Evolutionary conservation across 192 early-diverging fungal species (phyloP), one percentile per base, ranked within the genome.

Genomic region (Coemansia erecta): DNA sequence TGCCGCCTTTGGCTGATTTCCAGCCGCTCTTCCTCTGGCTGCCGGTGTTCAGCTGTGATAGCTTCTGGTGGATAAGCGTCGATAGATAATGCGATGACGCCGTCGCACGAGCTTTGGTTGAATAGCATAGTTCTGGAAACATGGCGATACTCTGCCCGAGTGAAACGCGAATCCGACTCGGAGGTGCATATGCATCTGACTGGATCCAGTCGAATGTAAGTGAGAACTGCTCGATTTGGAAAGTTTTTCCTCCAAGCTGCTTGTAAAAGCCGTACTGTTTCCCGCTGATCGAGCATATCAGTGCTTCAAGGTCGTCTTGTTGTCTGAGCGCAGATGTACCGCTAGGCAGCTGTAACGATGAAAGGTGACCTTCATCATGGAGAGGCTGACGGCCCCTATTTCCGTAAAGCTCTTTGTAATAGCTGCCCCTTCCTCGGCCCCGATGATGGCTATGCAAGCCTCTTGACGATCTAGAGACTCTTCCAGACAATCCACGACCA

Each of bases 151-250:
- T 33, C 52, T 83, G 81, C 8, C 52, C 37, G 18, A 85, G 63
- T 6, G 56, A 58, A 4, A 83, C 53, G 3, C 84, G 66, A 8
- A 85, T 71, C 43, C 57, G 42, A 33, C 77, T 81, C 3, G 84
- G 82, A 2, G 84, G 73, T 12, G 84, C 84, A 56, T 65, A 85
- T 8, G 81, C 69, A 43, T 85, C 84, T 6, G 68, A 57, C 54
- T 82, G 81, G 13, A 82, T 51, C 35, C 59, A 46, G 26, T 82
- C 71, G 40, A 82, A 56, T 2, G 22, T 39, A 47, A 77, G 67
- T 10, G 57, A 17, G 57, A 73, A 82, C 18, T n/a, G 9, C 26
- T 4, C 39, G 55, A 58, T 69, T 70, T 0, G 28, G 33, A 48
- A 69, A 77, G n/a, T 35, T 39, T 48, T 47, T 2, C 73, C 70